Evolutionary conservation across 768 basidiomycete species (phyloP).

Genomic region (Auricularia sp.): DNA sequence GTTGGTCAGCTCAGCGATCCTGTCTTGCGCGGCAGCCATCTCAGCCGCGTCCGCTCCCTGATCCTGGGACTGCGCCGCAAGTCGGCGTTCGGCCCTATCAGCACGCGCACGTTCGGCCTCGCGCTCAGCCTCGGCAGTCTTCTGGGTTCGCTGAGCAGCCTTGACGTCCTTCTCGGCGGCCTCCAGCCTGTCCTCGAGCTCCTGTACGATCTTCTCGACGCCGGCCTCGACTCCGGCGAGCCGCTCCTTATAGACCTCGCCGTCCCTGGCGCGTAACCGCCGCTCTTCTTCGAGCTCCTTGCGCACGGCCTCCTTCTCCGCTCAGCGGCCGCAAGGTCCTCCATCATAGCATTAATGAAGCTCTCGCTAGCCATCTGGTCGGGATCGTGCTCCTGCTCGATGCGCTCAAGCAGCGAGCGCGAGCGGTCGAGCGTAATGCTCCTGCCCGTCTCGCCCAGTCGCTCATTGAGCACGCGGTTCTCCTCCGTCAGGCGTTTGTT

Average conservation of each 20-base stretch:
- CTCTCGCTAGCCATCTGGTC: slow-evolving; percentile 25
- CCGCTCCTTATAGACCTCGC: slow-evolving; percentile 58
- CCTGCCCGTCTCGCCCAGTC: slow-evolving; percentile 22
- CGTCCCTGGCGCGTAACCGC: slow-evolving; percentile 51
- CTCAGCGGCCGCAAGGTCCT: slow-evolving; percentile 22
- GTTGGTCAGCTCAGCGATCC: slow-evolving; percentile 41
- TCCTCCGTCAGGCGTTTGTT: slow-evolving; percentile 80
- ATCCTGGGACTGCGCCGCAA: background rate
- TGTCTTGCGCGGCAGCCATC: slow-evolving; percentile 18
- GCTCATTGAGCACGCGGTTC: slow-evolving; percentile 56
- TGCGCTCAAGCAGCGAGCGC: background rate
- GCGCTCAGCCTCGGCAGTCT: slow-evolving; percentile 58
- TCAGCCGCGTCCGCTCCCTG: background rate
- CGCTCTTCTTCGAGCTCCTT: slow-evolving; percentile 44
- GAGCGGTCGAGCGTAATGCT: background rate
- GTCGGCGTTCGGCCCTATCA: background rate
- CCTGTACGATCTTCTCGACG: slow-evolving; percentile 55
- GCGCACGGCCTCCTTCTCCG: slow-evolving; percentile 38
- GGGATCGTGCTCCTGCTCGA: slow-evolving; percentile 3
- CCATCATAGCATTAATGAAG: slow-evolving; percentile 25
- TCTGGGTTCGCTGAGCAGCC: slow-evolving; percentile 56
- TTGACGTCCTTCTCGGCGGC: slow-evolving; percentile 37
- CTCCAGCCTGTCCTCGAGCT: slow-evolving; percentile 47
- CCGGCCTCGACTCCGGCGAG: slow-evolving; percentile 65
- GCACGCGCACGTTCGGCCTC: slow-evolving; percentile 35